Base-by-base conservation (phyloP, 75 land plant species). In the Picea sitchensis region DNA sequence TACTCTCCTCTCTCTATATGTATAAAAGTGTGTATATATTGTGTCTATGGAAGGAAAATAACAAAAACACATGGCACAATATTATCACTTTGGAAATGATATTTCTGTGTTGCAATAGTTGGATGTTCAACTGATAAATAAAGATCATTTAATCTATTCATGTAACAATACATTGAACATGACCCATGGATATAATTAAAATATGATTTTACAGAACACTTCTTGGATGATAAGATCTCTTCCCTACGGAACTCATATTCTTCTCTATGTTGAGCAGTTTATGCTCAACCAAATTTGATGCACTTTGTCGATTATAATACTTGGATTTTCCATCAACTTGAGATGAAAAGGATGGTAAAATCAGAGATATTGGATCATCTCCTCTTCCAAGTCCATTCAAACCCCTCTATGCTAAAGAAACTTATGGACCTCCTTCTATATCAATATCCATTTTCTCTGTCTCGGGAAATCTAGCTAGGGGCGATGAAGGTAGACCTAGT, bases 391-490 rank as follows among this genome's bases (percentile, higher is more conserved):
- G 38, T 75, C 59, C 59, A 14, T 23, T 57, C 14, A 26, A 2
- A 57, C 30, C 34, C n/a, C 58, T 30, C 59, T 75, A 60, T 31
- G 17, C 3, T 31, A 30, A 75, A 56, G 31, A 15, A 30, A 57
- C 18, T 5, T 57, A 18, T 26, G 54, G 76, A 31, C 31, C 17
- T 7, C 76, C 76, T 75, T 54, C 59, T 15, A 56, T 9, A 58
- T 75, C 76, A 75, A 56, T 75, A 75, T 75, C 76, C 32, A 54
- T 54, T 13, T 75, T 20, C 38, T 23, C 58, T 57, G 30, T 58
- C 34, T 75, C 76, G 8, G 59, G 31, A 23, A 75, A 75, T 30
- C 60, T 34, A 57, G 20, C 59, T 30, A 30, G 14, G 58, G 76
- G 34, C 74, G n/a, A 7, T 56, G 76, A 75, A 75, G 76, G 59